Evolutionary conservation across 345 rosid genomes (phyloP), one percentile per base, ranked within the genome.

Genomic region (Fremontodendron californicum): DNA sequence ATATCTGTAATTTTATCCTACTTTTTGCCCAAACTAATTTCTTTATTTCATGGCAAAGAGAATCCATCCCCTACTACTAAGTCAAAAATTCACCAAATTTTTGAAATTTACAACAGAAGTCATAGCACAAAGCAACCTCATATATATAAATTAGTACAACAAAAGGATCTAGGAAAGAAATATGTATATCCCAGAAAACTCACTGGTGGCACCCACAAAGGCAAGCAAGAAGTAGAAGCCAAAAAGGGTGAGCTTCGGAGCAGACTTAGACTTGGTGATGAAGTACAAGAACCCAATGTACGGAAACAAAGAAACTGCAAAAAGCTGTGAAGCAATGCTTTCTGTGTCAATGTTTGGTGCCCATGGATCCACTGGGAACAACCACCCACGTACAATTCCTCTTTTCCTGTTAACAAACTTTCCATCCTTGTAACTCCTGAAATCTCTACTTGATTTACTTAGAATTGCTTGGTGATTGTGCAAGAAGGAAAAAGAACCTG

Each of bases 141-240:
- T 27, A 25, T n/a, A 13, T 1, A 15, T 25, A 29, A 43, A 10
- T 42, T 29, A 13, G 11, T 9, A 12, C 12, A 58, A 67, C 8
- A 29, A 18, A 68, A 37, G 18, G 1, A 68, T 23, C 8, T 19
- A n/a, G 9, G 49, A 43, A 54, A 18, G 25, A 62, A 11, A 52
- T 16, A 33, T 3, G 45, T 7, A 58, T 10, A 29, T 23, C 46
- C 9, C 9, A 65, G 70, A 23, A 11, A 67, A 87, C 97, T 86
- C 68, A 95, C 98, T 90, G 72, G 98, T 89, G 54, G 98, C 97
- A 13, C 94, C 97, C 27, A 91, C 98, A 54, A 94, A 93, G 60
- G 89, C 96, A 55, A 92, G 98, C 88, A 90, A 86, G 91, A 95
- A 93, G 85, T 89, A 93, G 94, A 93, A 91, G 7, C 99, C 97